phyloP scores from a whole-genome alignment of 2,329 filamentous ascomycete genomes.

The Colletotrichum tanaceti region DNA sequence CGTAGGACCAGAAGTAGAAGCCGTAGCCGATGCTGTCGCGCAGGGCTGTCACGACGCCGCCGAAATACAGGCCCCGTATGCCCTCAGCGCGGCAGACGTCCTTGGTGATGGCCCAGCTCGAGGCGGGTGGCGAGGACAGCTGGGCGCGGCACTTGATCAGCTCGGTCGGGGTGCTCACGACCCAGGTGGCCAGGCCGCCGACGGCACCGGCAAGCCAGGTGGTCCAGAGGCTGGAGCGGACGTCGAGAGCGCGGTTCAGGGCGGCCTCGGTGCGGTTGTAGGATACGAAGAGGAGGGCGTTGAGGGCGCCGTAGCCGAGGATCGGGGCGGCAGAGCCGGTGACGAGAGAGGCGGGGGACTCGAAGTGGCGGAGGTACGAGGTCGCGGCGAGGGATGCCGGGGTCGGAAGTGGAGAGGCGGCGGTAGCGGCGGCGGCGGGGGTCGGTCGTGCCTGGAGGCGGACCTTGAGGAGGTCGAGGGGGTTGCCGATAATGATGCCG shows the following conservation, averaged over 20 bases:
- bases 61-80: slow-evolving; percentile 80
- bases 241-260: slow-evolving; percentile 58
- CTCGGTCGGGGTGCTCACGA: slow-evolving; percentile 89
- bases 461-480: slow-evolving; percentile 70
- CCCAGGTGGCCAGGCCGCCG: slow-evolving; percentile 86
- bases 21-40: slow-evolving; percentile 94
- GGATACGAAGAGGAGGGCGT: slow-evolving; percentile 87
- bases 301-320: slow-evolving; percentile 89
- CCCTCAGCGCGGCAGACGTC: slow-evolving; percentile 68
- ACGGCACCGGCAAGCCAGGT: slow-evolving; percentile 84
- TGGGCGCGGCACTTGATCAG: slow-evolving; percentile 91
- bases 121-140: slow-evolving; percentile 61
- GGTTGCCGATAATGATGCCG: slow-evolving; percentile 62
- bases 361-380: slow-evolving; percentile 49
- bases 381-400: slow-evolving; percentile 35
- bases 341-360: slow-evolving; percentile 55
- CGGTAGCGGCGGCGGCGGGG: slow-evolving; percentile 10
- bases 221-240: slow-evolving; percentile 66
- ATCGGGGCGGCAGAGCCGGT: slow-evolving; percentile 85
- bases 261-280: slow-evolving; percentile 85
- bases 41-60: slow-evolving; percentile 82
- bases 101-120: slow-evolving; percentile 73
- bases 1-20: slow-evolving; percentile 97
- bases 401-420: slow-evolving; percentile 20
- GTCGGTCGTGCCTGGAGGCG: slow-evolving; percentile 74